A percentile compares a stretch with the other conserved stretches of the same genome.
Evolutionary conservation across 1,139 yeast species (phyloP).

Genomic region (Suhomyces terraborum): DNA sequence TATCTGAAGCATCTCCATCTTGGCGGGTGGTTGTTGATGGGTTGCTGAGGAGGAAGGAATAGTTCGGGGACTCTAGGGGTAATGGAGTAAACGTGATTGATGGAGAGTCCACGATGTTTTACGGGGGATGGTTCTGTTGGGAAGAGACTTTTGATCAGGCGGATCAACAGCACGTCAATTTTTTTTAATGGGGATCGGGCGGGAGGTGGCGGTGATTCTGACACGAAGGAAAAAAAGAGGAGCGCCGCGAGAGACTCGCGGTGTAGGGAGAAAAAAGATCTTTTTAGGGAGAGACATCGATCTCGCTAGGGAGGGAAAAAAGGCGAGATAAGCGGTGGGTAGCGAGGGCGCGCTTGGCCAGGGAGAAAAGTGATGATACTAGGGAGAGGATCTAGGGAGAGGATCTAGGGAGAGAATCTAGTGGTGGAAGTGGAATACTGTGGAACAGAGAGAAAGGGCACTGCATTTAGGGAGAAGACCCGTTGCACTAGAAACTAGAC

Average conservation of each 20-base stretch:
- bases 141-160: background rate
- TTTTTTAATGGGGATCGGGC: conserved; percentile 3
- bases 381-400: no score
- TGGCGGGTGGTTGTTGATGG: conserved; percentile 4
- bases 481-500: no score
- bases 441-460: no score
- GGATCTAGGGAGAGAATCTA: no score
- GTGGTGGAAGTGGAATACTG: no score
- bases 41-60: background rate
- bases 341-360: no score
- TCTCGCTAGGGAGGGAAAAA: no score
- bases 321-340: no score
- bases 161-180: conserved; percentile 1
- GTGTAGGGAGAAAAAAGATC: no score
- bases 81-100: background rate
- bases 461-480: no score
- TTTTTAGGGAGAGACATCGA: background rate
- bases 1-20: conserved; percentile 69
- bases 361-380: no score
- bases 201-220: background rate
- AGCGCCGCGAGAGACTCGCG: no score
- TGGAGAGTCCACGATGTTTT: background rate
- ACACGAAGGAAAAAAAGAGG: background rate
- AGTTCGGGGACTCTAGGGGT: background rate
- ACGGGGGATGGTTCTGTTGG: background rate